Evolutionary conservation across 441 rosid genomes (phyloP).

Genomic region (Euphorbia celastroides): DNA sequence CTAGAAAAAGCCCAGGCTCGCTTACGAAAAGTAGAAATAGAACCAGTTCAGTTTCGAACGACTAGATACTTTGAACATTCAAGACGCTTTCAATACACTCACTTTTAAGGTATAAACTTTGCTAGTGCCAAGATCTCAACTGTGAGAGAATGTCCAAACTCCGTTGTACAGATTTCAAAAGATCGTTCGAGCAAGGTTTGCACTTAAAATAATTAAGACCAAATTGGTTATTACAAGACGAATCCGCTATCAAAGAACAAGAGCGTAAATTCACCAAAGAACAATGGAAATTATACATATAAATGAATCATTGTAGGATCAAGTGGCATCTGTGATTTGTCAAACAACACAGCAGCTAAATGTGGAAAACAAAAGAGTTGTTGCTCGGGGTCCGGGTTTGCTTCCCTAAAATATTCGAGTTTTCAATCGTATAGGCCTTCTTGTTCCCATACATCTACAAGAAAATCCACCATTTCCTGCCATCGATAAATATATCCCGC

Average conservation of each 20-base stretch:
- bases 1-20: no score
- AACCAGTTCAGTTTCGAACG: no score
- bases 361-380: not conserved
- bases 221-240: not conserved
- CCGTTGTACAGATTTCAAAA: not conserved
- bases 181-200: not conserved
- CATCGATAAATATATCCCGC: constrained; percentile 15
- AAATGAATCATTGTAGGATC: not conserved
- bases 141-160: not conserved
- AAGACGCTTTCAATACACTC: no score
- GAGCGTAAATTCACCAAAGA: no score
- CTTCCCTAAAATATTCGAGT: not conserved
- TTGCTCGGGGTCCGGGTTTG: not conserved
- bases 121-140: not conserved
- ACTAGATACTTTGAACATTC: no score
- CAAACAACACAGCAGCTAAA: not conserved
- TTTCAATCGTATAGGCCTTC: constrained; percentile 65
- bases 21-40: no score
- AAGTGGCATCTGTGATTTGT: no score
- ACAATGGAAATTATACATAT: not conserved
- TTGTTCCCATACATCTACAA: constrained; percentile 74
- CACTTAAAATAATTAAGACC: not conserved
- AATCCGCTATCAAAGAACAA: not conserved
- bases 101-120: not conserved
- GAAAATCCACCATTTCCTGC: constrained; percentile 74